A percentile compares a stretch with the other conserved stretches of the same genome.
Evolutionary conservation across 345 rosid species (phyloP).

Genomic region (Euphorbia pulcherrima): DNA sequence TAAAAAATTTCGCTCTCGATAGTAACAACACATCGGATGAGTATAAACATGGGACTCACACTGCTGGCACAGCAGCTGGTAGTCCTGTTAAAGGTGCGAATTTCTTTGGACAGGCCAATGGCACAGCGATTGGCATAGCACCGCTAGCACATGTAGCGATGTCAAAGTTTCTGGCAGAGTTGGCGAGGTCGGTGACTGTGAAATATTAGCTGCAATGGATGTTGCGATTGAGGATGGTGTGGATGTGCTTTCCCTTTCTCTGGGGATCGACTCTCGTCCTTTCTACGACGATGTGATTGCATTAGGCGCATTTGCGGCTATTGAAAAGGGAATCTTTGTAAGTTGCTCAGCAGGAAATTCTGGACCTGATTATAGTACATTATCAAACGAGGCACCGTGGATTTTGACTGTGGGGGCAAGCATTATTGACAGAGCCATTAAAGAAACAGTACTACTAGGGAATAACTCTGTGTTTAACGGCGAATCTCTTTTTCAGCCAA

Average conservation of each 20-base stretch:
- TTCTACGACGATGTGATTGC: slow-evolving; percentile 28
- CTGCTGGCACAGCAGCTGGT: slow-evolving; percentile 42
- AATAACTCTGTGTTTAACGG: slow-evolving; percentile 13
- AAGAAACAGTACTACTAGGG: slow-evolving; percentile 33
- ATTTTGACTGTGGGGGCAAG: slow-evolving; percentile 37
- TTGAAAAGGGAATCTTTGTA: slow-evolving; percentile 31
- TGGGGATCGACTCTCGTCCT: slow-evolving; percentile 32
- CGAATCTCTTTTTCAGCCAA: slow-evolving; percentile 12
- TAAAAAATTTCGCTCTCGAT: slow-evolving; percentile 3
- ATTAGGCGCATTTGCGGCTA: slow-evolving; percentile 34
- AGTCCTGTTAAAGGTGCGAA: slow-evolving; percentile 29
- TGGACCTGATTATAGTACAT: slow-evolving; percentile 27
- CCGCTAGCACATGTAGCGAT: slow-evolving; percentile 50
- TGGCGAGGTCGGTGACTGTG: slow-evolving; percentile 40
- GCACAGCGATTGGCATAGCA: slow-evolving; percentile 39
- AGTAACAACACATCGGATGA: slow-evolving; percentile 10
- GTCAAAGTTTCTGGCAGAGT: slow-evolving; percentile 52
- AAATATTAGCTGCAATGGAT: slow-evolving; percentile 58
- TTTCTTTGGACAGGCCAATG: slow-evolving; percentile 41
- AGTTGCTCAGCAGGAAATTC: slow-evolving; percentile 39
- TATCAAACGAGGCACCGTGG: slow-evolving; percentile 38
- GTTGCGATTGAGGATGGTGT: slow-evolving; percentile 59
- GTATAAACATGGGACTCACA: slow-evolving; percentile 24
- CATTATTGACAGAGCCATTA: slow-evolving; percentile 28
- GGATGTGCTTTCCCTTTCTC: slow-evolving; percentile 53